A percentile compares a stretch with the other conserved stretches of the same genome.
Conservation (phyloP, 129 eudicot genomes). For the Centella asiatica region DNA sequence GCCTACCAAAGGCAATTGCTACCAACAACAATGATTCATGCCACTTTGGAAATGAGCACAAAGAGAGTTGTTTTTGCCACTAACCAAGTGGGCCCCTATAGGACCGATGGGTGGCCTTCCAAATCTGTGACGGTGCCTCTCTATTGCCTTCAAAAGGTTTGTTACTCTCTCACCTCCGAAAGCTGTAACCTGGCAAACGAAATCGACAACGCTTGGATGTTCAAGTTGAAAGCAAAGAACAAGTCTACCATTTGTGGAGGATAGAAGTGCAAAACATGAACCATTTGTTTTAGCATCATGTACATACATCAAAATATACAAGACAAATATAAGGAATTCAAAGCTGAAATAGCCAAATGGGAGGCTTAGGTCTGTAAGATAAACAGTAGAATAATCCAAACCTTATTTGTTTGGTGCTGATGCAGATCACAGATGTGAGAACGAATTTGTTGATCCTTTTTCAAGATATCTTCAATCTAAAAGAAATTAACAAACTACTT, state of each 20-base stretch:
- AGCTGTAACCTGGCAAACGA: constrained; percentile 61
- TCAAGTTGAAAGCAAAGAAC: background rate
- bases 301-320: no score
- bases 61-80: constrained; percentile 13
- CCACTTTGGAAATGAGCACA: background rate
- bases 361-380: background rate
- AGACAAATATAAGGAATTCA: no score
- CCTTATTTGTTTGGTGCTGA: constrained; percentile 65
- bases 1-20: background rate
- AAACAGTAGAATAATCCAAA: constrained; percentile 14
- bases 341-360: no score
- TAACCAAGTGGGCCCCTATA: constrained; percentile 87
- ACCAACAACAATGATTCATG: background rate
- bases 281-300: background rate
- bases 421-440: constrained; percentile 40
- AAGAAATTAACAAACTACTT: constrained; percentile 3
- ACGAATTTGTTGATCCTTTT: constrained; percentile 31
- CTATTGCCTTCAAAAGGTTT: constrained; percentile 65
- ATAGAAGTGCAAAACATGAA: background rate
- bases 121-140: constrained; percentile 58
- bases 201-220: background rate
- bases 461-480: constrained; percentile 48
- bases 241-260: background rate
- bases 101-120: constrained; percentile 92
- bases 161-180: constrained; percentile 76